Percentiles rank a stretch among this genome's conserved stretches.
These are phyloP conservation scores for Plasmodium cynomolgi DNA, from an alignment of 169 alveolate species.

Conservation along the genomic window DNA sequence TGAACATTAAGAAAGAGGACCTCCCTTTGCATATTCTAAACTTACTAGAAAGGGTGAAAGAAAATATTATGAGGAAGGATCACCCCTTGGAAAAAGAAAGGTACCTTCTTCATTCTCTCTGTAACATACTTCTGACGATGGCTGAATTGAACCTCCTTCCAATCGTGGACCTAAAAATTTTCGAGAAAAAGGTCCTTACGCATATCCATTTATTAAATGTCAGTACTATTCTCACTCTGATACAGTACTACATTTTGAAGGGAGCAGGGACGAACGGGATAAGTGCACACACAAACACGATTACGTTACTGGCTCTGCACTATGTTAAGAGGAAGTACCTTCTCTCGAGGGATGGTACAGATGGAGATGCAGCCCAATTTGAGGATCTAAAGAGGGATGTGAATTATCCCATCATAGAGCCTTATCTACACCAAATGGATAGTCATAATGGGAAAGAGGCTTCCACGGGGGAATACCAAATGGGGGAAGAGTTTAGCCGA, in stretches of 20 bases:
- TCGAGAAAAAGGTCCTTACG: conserved; percentile 33
- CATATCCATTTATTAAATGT: conserved; percentile 18
- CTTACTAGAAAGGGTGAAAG: conserved; percentile 47
- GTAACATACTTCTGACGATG: conserved; percentile 24
- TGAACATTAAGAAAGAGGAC: conserved; percentile 1
- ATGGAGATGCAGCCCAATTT: neutral
- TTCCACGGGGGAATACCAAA: neutral
- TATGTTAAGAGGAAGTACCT: conserved; percentile 43
- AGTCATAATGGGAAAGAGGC: neutral
- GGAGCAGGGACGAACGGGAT: neutral
- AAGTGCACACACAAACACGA: neutral
- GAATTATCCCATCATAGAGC: conserved; percentile 22
- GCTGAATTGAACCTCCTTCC: conserved; percentile 31
- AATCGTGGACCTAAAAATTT: conserved; percentile 9
- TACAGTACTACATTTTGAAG: conserved; percentile 47
- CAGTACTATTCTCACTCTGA: conserved; percentile 19
- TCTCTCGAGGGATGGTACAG: neutral
- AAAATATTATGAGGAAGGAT: conserved; percentile 5
- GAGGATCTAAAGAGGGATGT: conserved; percentile 25
- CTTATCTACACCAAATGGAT: neutral
- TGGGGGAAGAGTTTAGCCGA: neutral
- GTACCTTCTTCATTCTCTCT: conserved; percentile 23
- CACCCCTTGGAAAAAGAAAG: conserved; percentile 4
- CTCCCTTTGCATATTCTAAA: conserved; percentile 2
- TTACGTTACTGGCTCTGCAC: conserved; percentile 10